phyloP scores from a whole-genome alignment of 2,329 filamentous ascomycete genomes.

The Fusarium annulatum region DNA sequence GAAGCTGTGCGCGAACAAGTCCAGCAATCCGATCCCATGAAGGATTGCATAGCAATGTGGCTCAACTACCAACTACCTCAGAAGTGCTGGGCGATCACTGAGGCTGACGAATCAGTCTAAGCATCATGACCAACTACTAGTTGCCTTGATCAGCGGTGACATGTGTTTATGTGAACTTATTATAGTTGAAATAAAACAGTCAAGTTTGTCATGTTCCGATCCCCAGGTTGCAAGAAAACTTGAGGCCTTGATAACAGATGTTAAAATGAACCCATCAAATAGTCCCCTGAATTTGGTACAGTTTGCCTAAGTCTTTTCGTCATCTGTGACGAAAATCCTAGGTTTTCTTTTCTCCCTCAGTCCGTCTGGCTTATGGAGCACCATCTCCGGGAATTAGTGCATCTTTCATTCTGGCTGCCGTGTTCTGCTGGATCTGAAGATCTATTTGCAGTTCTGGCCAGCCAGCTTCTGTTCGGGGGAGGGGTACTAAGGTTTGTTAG shows the following conservation, averaged over 20 bases:
- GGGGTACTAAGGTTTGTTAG: conserved; percentile 24
- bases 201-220: neutral
- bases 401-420: conserved; percentile 17
- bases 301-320: neutral
- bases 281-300: neutral
- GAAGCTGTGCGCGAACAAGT: neutral
- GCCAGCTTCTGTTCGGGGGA: conserved; percentile 19
- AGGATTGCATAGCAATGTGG: neutral
- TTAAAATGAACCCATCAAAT: neutral
- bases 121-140: conserved; percentile 5
- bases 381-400: conserved; percentile 29
- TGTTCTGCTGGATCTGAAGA: conserved; percentile 37
- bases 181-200: conserved; percentile 3
- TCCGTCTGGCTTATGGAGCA: conserved; percentile 18
- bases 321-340: neutral
- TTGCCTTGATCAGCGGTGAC: neutral
- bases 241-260: neutral
- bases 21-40: neutral
- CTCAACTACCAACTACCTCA: neutral
- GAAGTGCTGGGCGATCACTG: neutral
- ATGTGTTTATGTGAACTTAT: conserved; percentile 3
- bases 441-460: conserved; percentile 26
- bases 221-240: neutral
- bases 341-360: neutral
- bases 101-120: neutral